Evolutionary conservation across 2,329 filamentous ascomycete genomes (phyloP), one percentile per base, ranked within the genome.

Genomic region (Trichoderma koningii): DNA sequence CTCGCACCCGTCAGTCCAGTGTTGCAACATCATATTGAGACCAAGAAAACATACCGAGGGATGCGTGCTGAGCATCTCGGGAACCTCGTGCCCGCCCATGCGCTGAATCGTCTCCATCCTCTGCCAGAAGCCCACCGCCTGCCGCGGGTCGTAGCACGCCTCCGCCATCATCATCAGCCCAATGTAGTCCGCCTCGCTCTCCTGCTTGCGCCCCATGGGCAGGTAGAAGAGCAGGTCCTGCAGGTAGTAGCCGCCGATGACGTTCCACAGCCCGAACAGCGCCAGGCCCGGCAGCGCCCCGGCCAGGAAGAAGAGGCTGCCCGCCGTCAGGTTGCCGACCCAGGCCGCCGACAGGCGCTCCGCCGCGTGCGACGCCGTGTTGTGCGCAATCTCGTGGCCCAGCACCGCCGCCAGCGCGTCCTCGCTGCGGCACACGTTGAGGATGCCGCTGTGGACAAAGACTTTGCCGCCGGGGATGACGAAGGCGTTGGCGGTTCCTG

Each of bases 161-260:
- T 91, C 86, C 0, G 90, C 86, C 89, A 93, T 93, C 83, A 93
- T 90, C 83, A 93, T 86, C 41, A 93, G 76, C 0, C 91, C 91
- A 55, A 93, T 92, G 71, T 90, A 91, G 72, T 94, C 91, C 0
- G 91, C 91, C 78, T 94, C 90, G 55, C 82, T 86, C 80, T 90
- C 91, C 77, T 93, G 90, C 72, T 83, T 84, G 55, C 91, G 81
- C 53, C 85, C 86, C 74, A 90, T 90, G 1, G 90, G 91, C 66
- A 85, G 79, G 55, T 81, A 81, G 72, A 92, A 86, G n/a, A 88
- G 82, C 17, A 90, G 74, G 57, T 90, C 83, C 30, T 90, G 77
- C 23, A 88, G 62, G 72, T 78, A 66, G 65, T 72, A 74, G 2
- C 83, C 76, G 2, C 81, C 78, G 21, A 84, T 69, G 5, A 82